Percentiles rank a stretch among this genome's conserved stretches.
These are phyloP conservation scores for Microbotryum saponariae DNA, from an alignment of 1,284 basidiomycete species.

Conservation along the genomic window DNA sequence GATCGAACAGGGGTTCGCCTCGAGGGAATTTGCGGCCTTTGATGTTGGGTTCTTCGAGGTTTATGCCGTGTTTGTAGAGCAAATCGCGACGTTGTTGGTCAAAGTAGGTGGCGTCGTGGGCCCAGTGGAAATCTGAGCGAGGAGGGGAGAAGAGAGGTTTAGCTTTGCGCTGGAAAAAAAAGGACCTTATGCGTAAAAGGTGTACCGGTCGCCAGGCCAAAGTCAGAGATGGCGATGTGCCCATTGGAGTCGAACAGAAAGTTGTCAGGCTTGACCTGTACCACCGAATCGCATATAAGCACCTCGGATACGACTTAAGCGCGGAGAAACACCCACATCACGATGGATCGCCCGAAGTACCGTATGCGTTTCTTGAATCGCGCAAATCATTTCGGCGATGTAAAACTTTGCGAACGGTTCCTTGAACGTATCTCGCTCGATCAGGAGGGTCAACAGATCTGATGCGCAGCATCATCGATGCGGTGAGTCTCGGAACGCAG, in stretches of 20 bases:
- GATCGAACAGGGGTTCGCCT: slow-evolving; percentile 11
- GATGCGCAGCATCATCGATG: slow-evolving; percentile 49
- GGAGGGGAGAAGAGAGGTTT: slow-evolving; percentile 5
- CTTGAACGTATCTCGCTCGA: slow-evolving; percentile 85
- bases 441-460: slow-evolving; percentile 88
- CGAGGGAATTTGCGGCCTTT: background rate
- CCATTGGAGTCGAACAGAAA: slow-evolving; percentile 88
- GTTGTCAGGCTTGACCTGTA: slow-evolving; percentile 54
- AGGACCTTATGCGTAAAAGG: background rate
- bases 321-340: slow-evolving; percentile 66
- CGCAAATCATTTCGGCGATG: slow-evolving; percentile 95
- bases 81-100: slow-evolving; percentile 85
- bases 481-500: too few relatives aligned
- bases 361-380: slow-evolving; percentile 85
- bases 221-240: slow-evolving; percentile 90
- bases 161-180: background rate
- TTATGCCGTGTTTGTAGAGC: slow-evolving; percentile 86
- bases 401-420: slow-evolving; percentile 93
- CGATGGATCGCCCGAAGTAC: slow-evolving; percentile 87
- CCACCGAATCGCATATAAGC: slow-evolving; percentile 25
- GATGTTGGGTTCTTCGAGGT: slow-evolving; percentile 64
- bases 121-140: slow-evolving; percentile 65
- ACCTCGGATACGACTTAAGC: slow-evolving; percentile 1
- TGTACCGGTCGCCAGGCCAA: slow-evolving; percentile 75
- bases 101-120: slow-evolving; percentile 77